Base-by-base conservation (phyloP, 495 filamentous ascomycete genomes). In the Xylaria bambusicola region DNA sequence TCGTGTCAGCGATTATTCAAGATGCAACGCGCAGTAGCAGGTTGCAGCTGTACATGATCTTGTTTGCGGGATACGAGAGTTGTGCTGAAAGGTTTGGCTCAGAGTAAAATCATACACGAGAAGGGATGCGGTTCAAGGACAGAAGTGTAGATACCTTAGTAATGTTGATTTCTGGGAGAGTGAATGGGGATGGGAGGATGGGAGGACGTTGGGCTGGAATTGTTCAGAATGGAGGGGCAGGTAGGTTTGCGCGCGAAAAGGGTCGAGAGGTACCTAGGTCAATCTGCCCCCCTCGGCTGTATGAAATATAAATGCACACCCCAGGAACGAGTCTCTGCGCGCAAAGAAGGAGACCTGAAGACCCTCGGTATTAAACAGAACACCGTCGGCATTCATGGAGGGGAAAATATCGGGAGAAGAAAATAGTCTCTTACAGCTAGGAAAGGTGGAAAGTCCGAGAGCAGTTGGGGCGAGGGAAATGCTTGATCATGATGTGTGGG, bases 141-240 rank as follows among this genome's bases (percentile, higher is more conserved):
- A 33, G 29, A 5, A 33, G 29, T 33, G 29, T n/a, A 33, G 29
- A 10, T 5, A 10, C 5, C 29, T 10, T 5, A 33, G 29, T 5
- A 33, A 33, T 5, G 29, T 33, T 33, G 29, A 5, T 33, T 5
- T 33, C 29, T 33, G 29, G 29, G 10, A 5, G 29, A 33, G 29
- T 5, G 23, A 42, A 90, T 90, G 71, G 61, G 66, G 60, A 52
- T 41, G 44, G 21, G n/a, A 27, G 23, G 27, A 29, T 50, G 38
- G 33, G 61, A 58, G 52, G 24, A 60, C 36, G 40, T 49, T 33
- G 52, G 56, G 52, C 52, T 31, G 36, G 64, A 24, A 49, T 21
- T 12, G 9, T 44, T 20, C 2, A 44, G 24, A 54, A 54, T 54
- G 52, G 52, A 54, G 52, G 52, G 52, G 52, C 38, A 44, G n/a